Conservation (phyloP, 352 stramenopile genomes). For the Globisporangium viniferum region DNA sequence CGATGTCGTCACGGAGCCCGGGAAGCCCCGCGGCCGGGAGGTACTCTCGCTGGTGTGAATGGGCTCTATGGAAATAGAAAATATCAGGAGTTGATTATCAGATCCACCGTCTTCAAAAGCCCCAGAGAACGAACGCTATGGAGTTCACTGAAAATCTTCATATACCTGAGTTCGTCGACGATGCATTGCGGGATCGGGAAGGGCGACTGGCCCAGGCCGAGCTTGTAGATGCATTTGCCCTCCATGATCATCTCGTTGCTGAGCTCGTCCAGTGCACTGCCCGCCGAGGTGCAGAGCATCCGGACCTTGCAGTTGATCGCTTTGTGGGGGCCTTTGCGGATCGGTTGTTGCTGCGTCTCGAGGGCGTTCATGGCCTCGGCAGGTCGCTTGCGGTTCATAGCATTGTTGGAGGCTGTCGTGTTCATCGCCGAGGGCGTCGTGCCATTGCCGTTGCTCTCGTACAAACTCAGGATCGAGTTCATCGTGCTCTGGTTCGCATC, state of each 20-base stretch:
- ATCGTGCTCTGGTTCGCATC: constrained; percentile 16
- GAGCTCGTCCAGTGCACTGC: constrained; percentile 77
- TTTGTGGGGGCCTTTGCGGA: constrained; percentile 49
- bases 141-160: constrained; percentile 18
- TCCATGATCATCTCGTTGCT: constrained; percentile 84
- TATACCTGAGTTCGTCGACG: constrained; percentile 84
- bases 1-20: constrained; percentile 76
- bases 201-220: constrained; percentile 80
- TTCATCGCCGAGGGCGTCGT: background rate
- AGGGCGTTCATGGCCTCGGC: constrained; percentile 33
- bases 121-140: constrained; percentile 4
- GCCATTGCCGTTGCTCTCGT: constrained; percentile 18
- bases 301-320: constrained; percentile 87
- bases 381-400: constrained; percentile 37
- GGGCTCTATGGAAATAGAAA: constrained; percentile 33
- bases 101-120: background rate
- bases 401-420: background rate
- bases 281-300: constrained; percentile 76
- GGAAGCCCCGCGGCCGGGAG: constrained; percentile 73
- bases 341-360: constrained; percentile 17
- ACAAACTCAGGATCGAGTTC: constrained; percentile 14
- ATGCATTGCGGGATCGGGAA: constrained; percentile 88
- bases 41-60: constrained; percentile 83
- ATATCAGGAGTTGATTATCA: background rate
- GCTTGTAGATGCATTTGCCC: constrained; percentile 82